Evolutionary conservation across 2,329 filamentous ascomycete species (phyloP), one percentile per base, ranked within the genome.

Genomic region (Lojkania enalia): DNA sequence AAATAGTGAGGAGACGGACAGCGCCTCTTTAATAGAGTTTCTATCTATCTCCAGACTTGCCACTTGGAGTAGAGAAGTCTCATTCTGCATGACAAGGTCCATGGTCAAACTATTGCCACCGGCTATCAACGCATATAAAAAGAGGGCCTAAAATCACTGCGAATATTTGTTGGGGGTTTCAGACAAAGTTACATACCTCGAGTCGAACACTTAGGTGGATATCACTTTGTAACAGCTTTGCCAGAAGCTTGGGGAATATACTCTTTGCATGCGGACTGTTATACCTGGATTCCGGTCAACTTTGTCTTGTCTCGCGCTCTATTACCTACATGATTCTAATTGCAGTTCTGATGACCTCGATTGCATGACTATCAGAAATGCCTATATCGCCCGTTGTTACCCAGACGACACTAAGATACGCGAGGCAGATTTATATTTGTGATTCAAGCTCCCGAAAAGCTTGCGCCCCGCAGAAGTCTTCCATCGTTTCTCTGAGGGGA

Each of bases 301-400:
- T 35, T 19, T 55, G 42, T 20, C 58, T 52, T 12, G 49, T 46
- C 3, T 52, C 46, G 13, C 32, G 33, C 16, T 64, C 58, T 15
- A 68, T 46, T 20, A 52, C 52, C 15, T 50, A 54, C 40, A 68
- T 25, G 1, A 55, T 60, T 27, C 55, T 51, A 15, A 56, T 61
- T n/a, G 64, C 64, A 39, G 69, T 67, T 14, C 57, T 58, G 39
- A 71, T 63, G 7, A 57, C 58, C 49, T 66, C 58, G 2, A 61
- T 41, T 9, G 62, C 62, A 15, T 64, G 59, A 3, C 48, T 46
- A 35, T 67, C 61, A 16, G 61, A 52, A 2, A 62, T 49, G 3
- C 49, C 55, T 2, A 46, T 49, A 15, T 51, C 50, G 1, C 55
- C 59, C 44, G 61, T 66, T 6, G 52, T 50, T 12, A 57, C 58